Conservation (phyloP, 2,329 filamentous ascomycete genomes). For the Gaeumannomyces tritici region DNA sequence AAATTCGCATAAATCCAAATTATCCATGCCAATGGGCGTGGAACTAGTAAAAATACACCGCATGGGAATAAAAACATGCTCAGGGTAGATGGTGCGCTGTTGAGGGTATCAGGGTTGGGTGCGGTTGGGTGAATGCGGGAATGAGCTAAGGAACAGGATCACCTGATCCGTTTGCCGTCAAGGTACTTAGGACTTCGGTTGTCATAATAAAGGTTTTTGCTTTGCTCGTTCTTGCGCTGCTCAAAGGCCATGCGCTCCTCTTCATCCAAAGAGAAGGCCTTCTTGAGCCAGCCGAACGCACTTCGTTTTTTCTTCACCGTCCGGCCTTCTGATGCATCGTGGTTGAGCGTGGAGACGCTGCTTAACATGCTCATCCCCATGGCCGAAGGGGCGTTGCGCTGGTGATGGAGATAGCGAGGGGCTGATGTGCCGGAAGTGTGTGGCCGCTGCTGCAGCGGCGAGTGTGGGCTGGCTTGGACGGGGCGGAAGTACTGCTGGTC, state of each 20-base stretch:
- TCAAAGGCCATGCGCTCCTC: constrained; percentile 53
- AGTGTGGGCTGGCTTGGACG: constrained; percentile 53
- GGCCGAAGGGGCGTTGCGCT: constrained; percentile 40
- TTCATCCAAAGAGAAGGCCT: constrained; percentile 56
- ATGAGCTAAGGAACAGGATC: neutral
- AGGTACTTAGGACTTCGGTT: constrained; percentile 41
- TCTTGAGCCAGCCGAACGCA: constrained; percentile 59
- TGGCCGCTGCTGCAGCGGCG: constrained; percentile 50
- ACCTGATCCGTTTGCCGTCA: constrained; percentile 40
- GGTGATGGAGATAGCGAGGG: constrained; percentile 25
- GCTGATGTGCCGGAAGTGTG: constrained; percentile 37
- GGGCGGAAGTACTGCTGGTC: constrained; percentile 52
- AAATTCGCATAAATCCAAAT: neutral
- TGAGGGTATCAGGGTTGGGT: neutral
- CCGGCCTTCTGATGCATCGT: constrained; percentile 25
- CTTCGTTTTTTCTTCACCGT: constrained; percentile 56
- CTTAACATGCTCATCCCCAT: constrained; percentile 50
- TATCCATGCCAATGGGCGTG: neutral
- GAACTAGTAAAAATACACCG: neutral
- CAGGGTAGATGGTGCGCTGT: neutral
- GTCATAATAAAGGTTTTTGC: constrained; percentile 39
- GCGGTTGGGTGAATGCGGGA: neutral
- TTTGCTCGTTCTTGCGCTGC: constrained; percentile 36
- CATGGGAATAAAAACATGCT: neutral
- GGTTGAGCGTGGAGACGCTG: constrained; percentile 38